Evolutionary conservation across 2,329 filamentous ascomycete species (phyloP), one percentile per base, ranked within the genome.

Genomic region (Nakataea oryzae): DNA sequence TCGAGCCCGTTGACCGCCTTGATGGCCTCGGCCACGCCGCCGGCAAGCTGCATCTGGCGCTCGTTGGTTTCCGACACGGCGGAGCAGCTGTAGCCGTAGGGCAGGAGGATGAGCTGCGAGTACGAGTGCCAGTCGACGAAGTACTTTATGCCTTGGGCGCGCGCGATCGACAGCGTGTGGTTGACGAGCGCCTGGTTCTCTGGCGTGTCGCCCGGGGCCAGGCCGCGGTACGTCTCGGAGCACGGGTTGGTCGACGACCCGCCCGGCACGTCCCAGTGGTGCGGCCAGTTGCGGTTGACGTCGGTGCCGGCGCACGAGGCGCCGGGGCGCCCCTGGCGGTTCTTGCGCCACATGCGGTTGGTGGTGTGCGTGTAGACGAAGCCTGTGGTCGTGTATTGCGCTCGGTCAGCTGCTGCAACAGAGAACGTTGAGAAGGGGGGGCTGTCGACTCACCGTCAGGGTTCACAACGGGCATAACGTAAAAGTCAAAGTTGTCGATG

Each of bases 61-160:
- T 74, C 69, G 62, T 81, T 73, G 65, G 83, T 79, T 60, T 75
- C 72, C 5, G 80, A 70, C 13, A 74, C 70, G 21, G 70, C 74
- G 26, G 72, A 73, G 75, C 84, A 86, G 4, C 79, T 80, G 72
- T 85, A 87, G 41, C 85, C 85, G 68, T 86, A 87, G 1, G 82
- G 86, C 83, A 74, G 85, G 63, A 84, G 77, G 63, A 87, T 79
- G 30, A 83, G 75, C 65, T 88, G 85, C 12, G 78, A 80, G 72
- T 86, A 89, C 0, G 83, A 79, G 73, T 89, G 86, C 69, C 81
- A 84, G 72, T 89, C 86, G 65, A 88, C 81, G 71, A 81, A 89
- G 3, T 86, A 75, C 67, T 83, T 81, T 57, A 88, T 74, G 0
- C 83, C 81, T 64, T 81, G 76, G 2, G 66, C 62, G 12, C 67